Evolutionary conservation across 495 filamentous ascomycete genomes (phyloP), one percentile per base, ranked within the genome.

Genomic region (Aspergillus conjunctus): DNA sequence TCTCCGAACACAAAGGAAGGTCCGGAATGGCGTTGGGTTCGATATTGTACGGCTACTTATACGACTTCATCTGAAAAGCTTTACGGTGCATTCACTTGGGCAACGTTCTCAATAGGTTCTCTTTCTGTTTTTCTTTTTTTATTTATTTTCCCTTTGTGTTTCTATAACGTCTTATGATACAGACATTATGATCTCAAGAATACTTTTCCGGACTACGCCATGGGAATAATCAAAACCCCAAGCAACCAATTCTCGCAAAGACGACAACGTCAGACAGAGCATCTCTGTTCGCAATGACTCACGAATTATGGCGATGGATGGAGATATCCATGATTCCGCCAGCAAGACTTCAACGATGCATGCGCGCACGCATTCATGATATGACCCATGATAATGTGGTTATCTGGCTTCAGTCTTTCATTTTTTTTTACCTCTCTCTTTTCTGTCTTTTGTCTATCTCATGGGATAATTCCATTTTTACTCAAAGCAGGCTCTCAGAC

Each of bases 131-230:
- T 43, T 51, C 39, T 51, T 26, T 49, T 34, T 43, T 10, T 43
- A 10, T 51, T 30, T 51, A 37, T 49, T 34, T 54, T 44, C 30
- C 33, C 33, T 33, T 39, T 45, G 30, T 53, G 20, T 20, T 48
- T 46, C 41, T 22, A 41, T 67, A 59, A 67, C 63, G 64, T 61
- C 60, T 67, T 61, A 67, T 54, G 64, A 67, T 51, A 34, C 37
- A 44, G 49, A 37, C 22, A 33, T 52, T 43, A 45, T 34, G 51
- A 56, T 43, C 12, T 32, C 18, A 43, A 56, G 26, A 56, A 26
- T n/a, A 32, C 22, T 52, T 41, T 51, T 56, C 31, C 51, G 51
- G 50, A 54, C 26, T 51, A 32, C 50, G 21, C 15, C 49, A 59
- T 50, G 59, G 34, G 11, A n/a, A n/a, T 11, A n/a, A 41, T 34